A percentile compares a stretch with the other conserved stretches of the same genome.
phyloP scores from a whole-genome alignment of 2,329 filamentous ascomycete species.

The Paramyrothecium sp. region DNA sequence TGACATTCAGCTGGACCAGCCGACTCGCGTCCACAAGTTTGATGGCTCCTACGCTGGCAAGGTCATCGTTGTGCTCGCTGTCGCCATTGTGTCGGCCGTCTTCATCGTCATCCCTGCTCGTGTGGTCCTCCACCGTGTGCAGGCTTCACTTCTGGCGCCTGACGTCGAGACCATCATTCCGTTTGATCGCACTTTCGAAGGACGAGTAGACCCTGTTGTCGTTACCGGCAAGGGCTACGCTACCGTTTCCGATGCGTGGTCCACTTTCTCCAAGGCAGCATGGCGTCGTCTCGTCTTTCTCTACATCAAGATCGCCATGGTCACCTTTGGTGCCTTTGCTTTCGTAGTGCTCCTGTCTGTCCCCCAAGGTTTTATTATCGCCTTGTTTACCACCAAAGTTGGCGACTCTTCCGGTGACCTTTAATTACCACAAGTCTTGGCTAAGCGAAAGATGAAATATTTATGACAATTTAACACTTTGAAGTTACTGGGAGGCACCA shows the following conservation, averaged over 20 bases:
- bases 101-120: slow-evolving; percentile 72
- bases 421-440: not conserved
- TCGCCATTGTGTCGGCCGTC: slow-evolving; percentile 51
- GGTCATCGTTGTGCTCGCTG: slow-evolving; percentile 39
- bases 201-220: slow-evolving; percentile 71
- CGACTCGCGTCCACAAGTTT: slow-evolving; percentile 13
- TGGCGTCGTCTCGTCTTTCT: slow-evolving; percentile 73
- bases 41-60: slow-evolving; percentile 27
- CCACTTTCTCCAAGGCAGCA: slow-evolving; percentile 69
- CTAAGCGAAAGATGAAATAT: slow-evolving; percentile 1
- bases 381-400: slow-evolving; percentile 18
- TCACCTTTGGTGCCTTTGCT: slow-evolving; percentile 47
- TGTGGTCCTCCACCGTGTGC: slow-evolving; percentile 77
- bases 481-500: too few relatives aligned
- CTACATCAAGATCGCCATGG: slow-evolving; percentile 67
- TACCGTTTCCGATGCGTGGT: slow-evolving; percentile 75
- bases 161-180: slow-evolving; percentile 82
- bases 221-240: slow-evolving; percentile 71
- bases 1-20: slow-evolving; percentile 32
- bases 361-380: slow-evolving; percentile 48
- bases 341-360: slow-evolving; percentile 47
- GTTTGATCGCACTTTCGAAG: slow-evolving; percentile 84
- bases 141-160: slow-evolving; percentile 81
- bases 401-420: slow-evolving; percentile 4
- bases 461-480: too few relatives aligned